A percentile compares a stretch with the other conserved stretches of the same genome.
phyloP scores from a whole-genome alignment of 2,329 filamentous ascomycete genomes.

The Zopfia rhizophila region DNA sequence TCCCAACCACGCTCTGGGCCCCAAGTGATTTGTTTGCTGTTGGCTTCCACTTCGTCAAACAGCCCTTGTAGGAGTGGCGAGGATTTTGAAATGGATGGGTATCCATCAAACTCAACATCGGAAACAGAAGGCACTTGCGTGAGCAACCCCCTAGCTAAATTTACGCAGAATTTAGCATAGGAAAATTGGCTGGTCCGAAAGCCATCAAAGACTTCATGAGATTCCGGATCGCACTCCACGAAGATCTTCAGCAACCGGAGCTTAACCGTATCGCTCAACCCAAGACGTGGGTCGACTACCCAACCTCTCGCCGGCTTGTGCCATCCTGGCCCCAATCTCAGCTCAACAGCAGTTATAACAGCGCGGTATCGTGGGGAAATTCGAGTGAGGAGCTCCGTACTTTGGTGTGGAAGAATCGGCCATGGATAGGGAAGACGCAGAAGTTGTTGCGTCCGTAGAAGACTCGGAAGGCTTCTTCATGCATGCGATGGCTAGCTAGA shows the following conservation, averaged over 20 bases:
- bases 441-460: slow-evolving; percentile 65
- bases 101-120: slow-evolving; percentile 76
- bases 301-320: slow-evolving; percentile 75
- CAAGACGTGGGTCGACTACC: slow-evolving; percentile 73
- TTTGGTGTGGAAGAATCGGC: slow-evolving; percentile 75
- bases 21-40: slow-evolving; percentile 69
- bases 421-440: slow-evolving; percentile 63
- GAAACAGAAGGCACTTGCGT: slow-evolving; percentile 66
- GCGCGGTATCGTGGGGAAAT: slow-evolving; percentile 69
- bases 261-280: slow-evolving; percentile 69
- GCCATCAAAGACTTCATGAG: slow-evolving; percentile 72
- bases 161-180: slow-evolving; percentile 73
- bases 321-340: slow-evolving; percentile 79
- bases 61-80: slow-evolving; percentile 73
- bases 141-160: slow-evolving; percentile 68
- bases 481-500: slow-evolving; percentile 65
- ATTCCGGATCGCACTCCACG: slow-evolving; percentile 75
- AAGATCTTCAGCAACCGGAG: slow-evolving; percentile 72
- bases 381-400: slow-evolving; percentile 75
- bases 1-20: slow-evolving; percentile 74
- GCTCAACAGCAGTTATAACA: slow-evolving; percentile 71
- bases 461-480: slow-evolving; percentile 62
- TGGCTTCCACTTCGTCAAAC: slow-evolving; percentile 61
- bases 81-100: slow-evolving; percentile 70
- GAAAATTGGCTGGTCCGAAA: slow-evolving; percentile 74